These are phyloP conservation scores for Volvox reticuliferus DNA, from an alignment of 139 green algal species.

Conservation along the genomic window DNA sequence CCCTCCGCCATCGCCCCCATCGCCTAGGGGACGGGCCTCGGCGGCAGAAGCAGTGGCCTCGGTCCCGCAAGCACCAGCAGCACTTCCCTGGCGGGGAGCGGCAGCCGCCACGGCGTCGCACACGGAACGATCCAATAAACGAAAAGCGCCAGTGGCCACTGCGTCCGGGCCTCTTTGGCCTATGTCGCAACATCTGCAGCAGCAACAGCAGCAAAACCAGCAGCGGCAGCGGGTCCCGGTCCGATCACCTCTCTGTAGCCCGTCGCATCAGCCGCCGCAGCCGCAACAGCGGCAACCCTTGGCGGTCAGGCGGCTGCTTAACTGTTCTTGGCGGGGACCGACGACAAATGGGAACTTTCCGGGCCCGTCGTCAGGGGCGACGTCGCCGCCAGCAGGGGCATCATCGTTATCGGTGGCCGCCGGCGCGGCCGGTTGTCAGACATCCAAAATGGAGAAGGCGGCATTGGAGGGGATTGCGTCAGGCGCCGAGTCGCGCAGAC, in stretches of 20 bases:
- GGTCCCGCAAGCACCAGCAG: no score
- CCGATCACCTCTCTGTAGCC: background rate
- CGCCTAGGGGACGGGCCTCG: background rate
- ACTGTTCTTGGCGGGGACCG: background rate
- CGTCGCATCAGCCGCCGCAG: background rate
- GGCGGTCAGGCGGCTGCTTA: background rate
- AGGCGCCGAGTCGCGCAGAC: background rate
- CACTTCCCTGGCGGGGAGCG: no score
- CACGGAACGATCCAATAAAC: no score
- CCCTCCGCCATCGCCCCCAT: background rate
- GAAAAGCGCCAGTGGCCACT: background rate
- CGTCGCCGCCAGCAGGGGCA: no score
- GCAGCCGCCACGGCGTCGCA: no score
- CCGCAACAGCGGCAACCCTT: background rate
- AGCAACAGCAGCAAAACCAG: background rate
- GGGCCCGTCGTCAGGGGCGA: no score
- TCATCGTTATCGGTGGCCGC: background rate
- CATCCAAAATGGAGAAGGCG: background rate
- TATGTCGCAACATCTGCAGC: background rate
- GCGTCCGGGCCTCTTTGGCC: background rate
- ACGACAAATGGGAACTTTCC: background rate
- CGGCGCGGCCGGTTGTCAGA: background rate
- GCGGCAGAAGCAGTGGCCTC: background rate
- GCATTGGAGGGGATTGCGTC: background rate
- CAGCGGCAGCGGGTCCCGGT: background rate